These are phyloP conservation scores for Fusarium fracticaudum DNA, from an alignment of 2,329 filamentous ascomycete species.

Conservation along the genomic window DNA sequence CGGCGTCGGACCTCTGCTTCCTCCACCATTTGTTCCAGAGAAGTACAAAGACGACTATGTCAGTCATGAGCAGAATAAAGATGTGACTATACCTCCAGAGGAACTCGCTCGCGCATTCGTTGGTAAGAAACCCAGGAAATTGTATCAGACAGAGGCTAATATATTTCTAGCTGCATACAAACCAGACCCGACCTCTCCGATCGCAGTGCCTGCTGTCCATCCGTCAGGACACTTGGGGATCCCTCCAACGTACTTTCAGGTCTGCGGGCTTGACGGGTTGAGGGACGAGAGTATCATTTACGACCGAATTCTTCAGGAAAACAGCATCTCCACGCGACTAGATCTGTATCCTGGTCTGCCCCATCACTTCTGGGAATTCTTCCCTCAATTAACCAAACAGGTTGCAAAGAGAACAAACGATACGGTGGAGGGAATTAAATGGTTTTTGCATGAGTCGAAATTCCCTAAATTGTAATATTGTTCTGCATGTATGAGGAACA, in stretches of 20 bases:
- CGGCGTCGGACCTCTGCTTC: neutral
- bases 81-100: neutral
- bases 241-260: neutral
- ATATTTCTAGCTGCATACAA: neutral
- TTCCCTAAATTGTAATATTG: neutral
- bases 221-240: neutral
- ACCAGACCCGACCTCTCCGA: neutral
- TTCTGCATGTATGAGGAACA: no score
- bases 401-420: neutral
- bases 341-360: neutral
- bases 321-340: neutral
- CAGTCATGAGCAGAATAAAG: neutral
- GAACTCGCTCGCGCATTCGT: neutral
- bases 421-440: neutral
- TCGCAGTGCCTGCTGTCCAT: neutral
- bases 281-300: neutral
- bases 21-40: neutral
- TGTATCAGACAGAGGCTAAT: rapidly evolving
- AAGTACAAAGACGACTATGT: neutral
- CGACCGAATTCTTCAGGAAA: neutral
- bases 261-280: neutral
- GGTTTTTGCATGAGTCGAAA: neutral
- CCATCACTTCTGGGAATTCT: neutral
- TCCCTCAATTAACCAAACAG: neutral
- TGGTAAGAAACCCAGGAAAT: neutral